Percentiles rank a stretch among this genome's conserved stretches.
Evolutionary conservation across 257 asterid genomes (phyloP).

Genomic region (Cinchona pubescens): DNA sequence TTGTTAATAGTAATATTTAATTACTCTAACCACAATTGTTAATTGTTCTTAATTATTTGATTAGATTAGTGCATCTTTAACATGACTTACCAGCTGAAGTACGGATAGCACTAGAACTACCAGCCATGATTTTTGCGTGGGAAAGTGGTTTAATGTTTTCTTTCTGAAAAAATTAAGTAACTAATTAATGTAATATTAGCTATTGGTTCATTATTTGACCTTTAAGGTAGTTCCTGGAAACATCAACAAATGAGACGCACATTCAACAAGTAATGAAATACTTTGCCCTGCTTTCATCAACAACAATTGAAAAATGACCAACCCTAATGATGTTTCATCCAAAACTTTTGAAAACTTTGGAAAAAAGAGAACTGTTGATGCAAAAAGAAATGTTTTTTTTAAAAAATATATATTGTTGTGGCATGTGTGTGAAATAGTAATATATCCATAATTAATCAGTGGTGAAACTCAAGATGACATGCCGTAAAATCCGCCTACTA

Average conservation of each 20-base stretch:
- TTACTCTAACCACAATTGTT: constrained; percentile 4
- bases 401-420: too few relatives aligned
- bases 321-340: constrained; percentile 20
- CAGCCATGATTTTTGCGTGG: constrained; percentile 18
- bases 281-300: constrained; percentile 10
- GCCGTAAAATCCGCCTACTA: constrained; percentile 25
- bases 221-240: constrained; percentile 5
- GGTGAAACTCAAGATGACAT: constrained; percentile 4
- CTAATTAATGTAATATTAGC: neutral
- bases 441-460: constrained; percentile 15
- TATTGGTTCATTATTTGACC: constrained; percentile 10
- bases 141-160: neutral
- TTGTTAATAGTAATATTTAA: neutral
- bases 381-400: neutral
- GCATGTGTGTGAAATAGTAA: constrained; percentile 8
- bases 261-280: constrained; percentile 21
- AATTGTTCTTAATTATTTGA: neutral
- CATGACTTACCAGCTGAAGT: constrained; percentile 6
- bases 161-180: neutral
- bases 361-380: neutral
- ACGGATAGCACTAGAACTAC: constrained; percentile 8
- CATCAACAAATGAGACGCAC: neutral
- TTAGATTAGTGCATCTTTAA: constrained; percentile 6
- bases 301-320: constrained; percentile 12
- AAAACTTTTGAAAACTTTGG: constrained; percentile 21